Evolutionary conservation across 768 basidiomycete species (phyloP).

Genomic region (Leccinum rimulosum): DNA sequence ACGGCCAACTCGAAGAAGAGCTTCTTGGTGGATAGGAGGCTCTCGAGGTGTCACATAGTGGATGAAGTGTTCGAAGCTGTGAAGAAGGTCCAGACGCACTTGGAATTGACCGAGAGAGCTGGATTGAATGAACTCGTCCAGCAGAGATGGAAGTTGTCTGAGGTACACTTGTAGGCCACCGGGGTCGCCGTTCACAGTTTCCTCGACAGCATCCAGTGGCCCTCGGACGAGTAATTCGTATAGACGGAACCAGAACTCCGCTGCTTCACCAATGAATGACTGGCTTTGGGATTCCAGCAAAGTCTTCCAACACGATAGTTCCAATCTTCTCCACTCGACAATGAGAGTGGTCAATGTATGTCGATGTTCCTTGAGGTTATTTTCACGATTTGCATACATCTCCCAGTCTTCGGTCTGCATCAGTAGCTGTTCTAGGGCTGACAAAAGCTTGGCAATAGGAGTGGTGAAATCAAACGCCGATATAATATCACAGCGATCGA

Average conservation of each 20-base stretch:
- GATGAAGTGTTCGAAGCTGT: constrained; percentile 61
- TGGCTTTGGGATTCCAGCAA: constrained; percentile 71
- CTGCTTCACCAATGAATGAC: constrained; percentile 41
- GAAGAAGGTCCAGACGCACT: constrained; percentile 62
- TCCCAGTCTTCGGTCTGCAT: constrained; percentile 95
- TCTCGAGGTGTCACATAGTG: constrained; percentile 35
- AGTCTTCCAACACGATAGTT: constrained; percentile 82
- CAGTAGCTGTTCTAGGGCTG: constrained; percentile 81
- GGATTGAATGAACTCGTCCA: constrained; percentile 74
- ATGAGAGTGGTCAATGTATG: constrained; percentile 67
- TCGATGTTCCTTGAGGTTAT: constrained; percentile 69
- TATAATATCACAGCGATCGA: constrained; percentile 64
- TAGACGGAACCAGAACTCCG: constrained; percentile 89
- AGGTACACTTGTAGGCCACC: constrained; percentile 52
- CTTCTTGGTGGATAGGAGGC: constrained; percentile 24
- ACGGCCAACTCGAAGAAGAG: constrained; percentile 49
- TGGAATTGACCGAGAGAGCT: constrained; percentile 85
- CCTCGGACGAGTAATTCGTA: constrained; percentile 79
- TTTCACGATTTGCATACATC: constrained; percentile 89
- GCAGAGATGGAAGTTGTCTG: constrained; percentile 63
- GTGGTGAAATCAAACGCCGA: constrained; percentile 58
- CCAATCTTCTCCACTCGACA: constrained; percentile 87
- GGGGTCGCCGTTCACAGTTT: constrained; percentile 31
- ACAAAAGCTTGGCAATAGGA: constrained; percentile 79
- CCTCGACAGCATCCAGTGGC: constrained; percentile 44